These are phyloP conservation scores for Ustilago cynodontis DNA, from an alignment of 1,284 basidiomycete genomes.

Conservation along the genomic window DNA sequence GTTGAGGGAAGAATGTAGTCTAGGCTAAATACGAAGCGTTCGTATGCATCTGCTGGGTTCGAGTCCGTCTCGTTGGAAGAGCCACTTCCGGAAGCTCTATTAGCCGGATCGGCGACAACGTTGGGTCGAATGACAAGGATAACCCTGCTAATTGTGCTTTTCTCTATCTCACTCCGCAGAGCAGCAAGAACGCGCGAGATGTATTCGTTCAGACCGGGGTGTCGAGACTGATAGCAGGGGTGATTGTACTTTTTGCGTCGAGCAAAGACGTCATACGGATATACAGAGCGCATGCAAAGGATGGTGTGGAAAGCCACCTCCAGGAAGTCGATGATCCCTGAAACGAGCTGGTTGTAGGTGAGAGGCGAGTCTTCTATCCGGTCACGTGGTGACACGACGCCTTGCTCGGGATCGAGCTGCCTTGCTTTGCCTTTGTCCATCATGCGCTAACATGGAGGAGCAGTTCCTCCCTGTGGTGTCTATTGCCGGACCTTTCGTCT, in stretches of 20 bases:
- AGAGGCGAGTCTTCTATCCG: conserved; percentile 46
- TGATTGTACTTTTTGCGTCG: conserved; percentile 88
- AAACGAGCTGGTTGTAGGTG: conserved; percentile 52
- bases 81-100: conserved; percentile 3
- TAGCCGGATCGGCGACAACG: conserved; percentile 18
- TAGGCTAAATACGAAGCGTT: conserved; percentile 77
- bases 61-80: conserved; percentile 15
- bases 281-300: conserved; percentile 87
- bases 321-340: conserved; percentile 70
- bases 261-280: conserved; percentile 87
- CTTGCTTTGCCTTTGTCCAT: conserved; percentile 53
- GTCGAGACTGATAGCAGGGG: conserved; percentile 89
- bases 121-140: conserved; percentile 32
- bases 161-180: conserved; percentile 79
- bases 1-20: conserved; percentile 79
- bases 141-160: conserved; percentile 16
- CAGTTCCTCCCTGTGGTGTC: neutral
- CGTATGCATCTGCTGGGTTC: conserved; percentile 69
- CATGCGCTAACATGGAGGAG: neutral
- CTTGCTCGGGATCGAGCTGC: conserved; percentile 21
- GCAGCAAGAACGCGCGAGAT: conserved; percentile 83
- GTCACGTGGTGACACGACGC: conserved; percentile 25
- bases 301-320: conserved; percentile 93
- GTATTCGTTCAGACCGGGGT: conserved; percentile 87
- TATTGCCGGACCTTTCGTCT: neutral